phyloP scores from a whole-genome alignment of 352 stramenopile genomes.

The Peronospora farinosa region DNA sequence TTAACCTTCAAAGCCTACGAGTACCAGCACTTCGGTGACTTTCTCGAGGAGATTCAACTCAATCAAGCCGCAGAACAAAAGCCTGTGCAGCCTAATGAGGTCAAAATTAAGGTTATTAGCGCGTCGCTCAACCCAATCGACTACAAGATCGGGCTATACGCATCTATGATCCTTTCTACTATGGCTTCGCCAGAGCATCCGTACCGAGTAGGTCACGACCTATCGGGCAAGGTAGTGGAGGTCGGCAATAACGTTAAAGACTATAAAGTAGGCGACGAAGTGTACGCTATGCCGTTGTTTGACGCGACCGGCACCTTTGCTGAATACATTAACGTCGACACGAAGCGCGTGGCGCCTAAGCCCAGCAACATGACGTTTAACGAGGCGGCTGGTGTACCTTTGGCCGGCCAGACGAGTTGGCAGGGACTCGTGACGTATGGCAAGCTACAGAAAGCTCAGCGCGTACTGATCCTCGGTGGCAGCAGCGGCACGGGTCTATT shows the following conservation, averaged over 20 bases:
- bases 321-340: slow-evolving; percentile 28
- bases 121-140: slow-evolving; percentile 25
- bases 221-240: slow-evolving; percentile 30
- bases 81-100: slow-evolving; percentile 15
- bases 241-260: slow-evolving; percentile 24
- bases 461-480: slow-evolving; percentile 39
- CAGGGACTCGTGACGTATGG: slow-evolving; percentile 23
- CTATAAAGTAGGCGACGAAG: slow-evolving; percentile 29
- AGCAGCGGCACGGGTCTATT: slow-evolving; percentile 54
- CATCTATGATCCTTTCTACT: neutral
- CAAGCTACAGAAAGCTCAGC: slow-evolving; percentile 24
- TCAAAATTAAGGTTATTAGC: slow-evolving; percentile 34
- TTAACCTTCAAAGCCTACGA: slow-evolving; percentile 22
- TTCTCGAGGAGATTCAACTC: slow-evolving; percentile 23
- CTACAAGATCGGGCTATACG: slow-evolving; percentile 8
- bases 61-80: slow-evolving; percentile 10
- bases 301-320: slow-evolving; percentile 11
- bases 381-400: slow-evolving; percentile 27
- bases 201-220: slow-evolving; percentile 30
- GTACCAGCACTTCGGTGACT: slow-evolving; percentile 24
- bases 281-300: slow-evolving; percentile 23
- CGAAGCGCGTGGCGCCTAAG: slow-evolving; percentile 33
- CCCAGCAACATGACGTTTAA: slow-evolving; percentile 27
- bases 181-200: slow-evolving; percentile 17
- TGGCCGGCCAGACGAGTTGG: slow-evolving; percentile 29